These are phyloP conservation scores for Stachybotrys elegans DNA, from an alignment of 2,329 filamentous ascomycete genomes.

Conservation along the genomic window DNA sequence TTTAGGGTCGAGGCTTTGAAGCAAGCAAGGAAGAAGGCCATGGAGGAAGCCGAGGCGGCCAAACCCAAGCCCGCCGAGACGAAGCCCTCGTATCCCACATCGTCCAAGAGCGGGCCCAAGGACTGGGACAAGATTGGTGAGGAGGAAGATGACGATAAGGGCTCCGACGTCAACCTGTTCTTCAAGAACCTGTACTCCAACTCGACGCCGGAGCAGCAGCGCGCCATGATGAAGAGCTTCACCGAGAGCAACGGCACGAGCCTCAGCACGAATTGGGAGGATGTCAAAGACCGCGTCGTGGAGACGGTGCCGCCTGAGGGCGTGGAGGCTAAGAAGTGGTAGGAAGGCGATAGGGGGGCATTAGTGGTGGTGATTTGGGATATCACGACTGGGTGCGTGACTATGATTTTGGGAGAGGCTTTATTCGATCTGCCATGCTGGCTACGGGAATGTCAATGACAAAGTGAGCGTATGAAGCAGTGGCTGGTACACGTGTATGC, in stretches of 20 bases:
- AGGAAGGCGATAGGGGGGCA: too few species aligned
- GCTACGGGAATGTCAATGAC: too few species aligned
- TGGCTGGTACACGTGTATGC: too few species aligned
- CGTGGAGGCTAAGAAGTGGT: constrained; percentile 71
- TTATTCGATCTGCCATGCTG: too few species aligned
- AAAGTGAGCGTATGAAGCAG: too few species aligned
- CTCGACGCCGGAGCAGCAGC: constrained; percentile 71
- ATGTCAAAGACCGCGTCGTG: constrained; percentile 69
- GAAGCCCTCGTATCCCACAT: constrained; percentile 66
- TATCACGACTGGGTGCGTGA: too few species aligned
- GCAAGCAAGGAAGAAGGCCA: constrained; percentile 16
- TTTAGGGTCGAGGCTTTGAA: constrained; percentile 13
- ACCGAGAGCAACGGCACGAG: constrained; percentile 89
- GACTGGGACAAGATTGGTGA: constrained; percentile 79
- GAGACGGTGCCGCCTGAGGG: constrained; percentile 72
- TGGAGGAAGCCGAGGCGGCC: constrained; percentile 8
- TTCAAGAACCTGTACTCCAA: constrained; percentile 85
- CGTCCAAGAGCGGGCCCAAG: constrained; percentile 76
- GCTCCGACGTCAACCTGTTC: constrained; percentile 68
- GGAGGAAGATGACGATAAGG: constrained; percentile 51
- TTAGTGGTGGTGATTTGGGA: too few species aligned
- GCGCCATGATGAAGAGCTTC: constrained; percentile 98
- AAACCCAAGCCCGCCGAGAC: background rate
- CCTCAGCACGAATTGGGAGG: constrained; percentile 85
- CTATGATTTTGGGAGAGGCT: too few species aligned